Base-by-base conservation (phyloP, 148 eudicot genomes). In the Pouteria glomerata region DNA sequence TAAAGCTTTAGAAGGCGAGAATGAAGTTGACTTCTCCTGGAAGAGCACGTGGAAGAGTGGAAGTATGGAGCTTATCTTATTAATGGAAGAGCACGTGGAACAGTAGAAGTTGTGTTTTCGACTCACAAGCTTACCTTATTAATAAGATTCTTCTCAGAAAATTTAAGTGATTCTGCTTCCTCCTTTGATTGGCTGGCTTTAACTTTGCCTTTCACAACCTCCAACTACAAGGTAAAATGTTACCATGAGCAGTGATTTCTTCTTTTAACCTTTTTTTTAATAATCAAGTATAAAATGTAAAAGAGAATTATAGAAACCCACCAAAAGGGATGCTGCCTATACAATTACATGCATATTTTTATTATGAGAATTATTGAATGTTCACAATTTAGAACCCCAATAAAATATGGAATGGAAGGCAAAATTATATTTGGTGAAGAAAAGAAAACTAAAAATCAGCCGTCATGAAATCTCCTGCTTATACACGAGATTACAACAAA, bases 101-200 rank as follows among this genome's bases (percentile, higher is more conserved):
- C 35, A 12, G 8, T n/a, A 42, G 53, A 67, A 45, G 50, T 57
- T 57, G 41, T 3, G 35, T 44, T 19, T 30, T 37, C 45, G 24
- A 16, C 51, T 19, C 44, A 71, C 4, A 66, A 30, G 34, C 41
- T 72, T 82, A 95, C 97, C 97, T 89, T 89, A 81, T 81, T 95
- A 31, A 95, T 89, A 68, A 95, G 88, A 80, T 82, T 79, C 85
- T 95, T 95, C 79, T 95, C 79, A 24, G 80, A 73, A 75, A 95
- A 80, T 69, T 88, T 95, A 58, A 95, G 93, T 48, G 92, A 81
- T 4, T 95, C 82, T 33, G 72, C 86, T 70, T 95, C 97, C 58
- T 89, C 98, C 81, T 88, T 72, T 21, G 97, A 89, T 71, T 79
- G 70, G 80, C 90, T 71, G 55, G 80, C 82, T 79, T 88, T 89